Evolutionary conservation across 164 flowering plant species (phyloP).

Genomic region (Warburgia ugandensis): DNA sequence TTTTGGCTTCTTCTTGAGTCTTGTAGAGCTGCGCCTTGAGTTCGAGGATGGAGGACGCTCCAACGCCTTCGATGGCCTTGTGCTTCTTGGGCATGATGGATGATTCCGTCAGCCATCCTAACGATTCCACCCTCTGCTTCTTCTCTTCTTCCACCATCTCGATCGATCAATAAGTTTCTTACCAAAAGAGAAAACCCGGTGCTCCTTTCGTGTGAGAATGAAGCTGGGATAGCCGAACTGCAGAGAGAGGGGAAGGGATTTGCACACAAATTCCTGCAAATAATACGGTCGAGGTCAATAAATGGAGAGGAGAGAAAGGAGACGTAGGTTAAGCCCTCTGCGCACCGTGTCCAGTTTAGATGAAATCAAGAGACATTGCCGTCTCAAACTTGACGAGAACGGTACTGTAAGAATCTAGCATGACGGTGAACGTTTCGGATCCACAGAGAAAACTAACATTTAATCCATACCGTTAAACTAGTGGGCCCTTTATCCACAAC

Average conservation of each 20-base stretch:
- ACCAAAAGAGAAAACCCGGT: too few species aligned
- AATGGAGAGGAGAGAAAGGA: background rate
- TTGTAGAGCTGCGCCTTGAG: conserved; percentile 94
- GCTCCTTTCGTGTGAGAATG: background rate
- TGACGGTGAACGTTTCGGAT: too few species aligned
- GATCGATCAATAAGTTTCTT: background rate
- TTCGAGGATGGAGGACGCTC: conserved; percentile 77
- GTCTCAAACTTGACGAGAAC: too few species aligned
- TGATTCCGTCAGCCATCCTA: conserved; percentile 99
- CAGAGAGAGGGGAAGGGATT: too few species aligned
- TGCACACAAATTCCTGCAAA: too few species aligned
- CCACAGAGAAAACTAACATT: too few species aligned
- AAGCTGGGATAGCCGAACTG: background rate
- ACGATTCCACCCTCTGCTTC: conserved; percentile 64
- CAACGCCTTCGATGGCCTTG: conserved; percentile 83
- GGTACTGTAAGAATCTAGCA: too few species aligned
- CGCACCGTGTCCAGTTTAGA: background rate
- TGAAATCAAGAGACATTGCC: background rate
- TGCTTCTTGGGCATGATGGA: conserved; percentile 85
- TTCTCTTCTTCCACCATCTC: conserved; percentile 26
- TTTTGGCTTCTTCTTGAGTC: conserved; percentile 73
- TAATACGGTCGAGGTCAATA: too few species aligned
- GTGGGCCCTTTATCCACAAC: too few species aligned
- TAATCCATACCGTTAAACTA: too few species aligned
- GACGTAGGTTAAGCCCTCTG: background rate